Evolutionary conservation across 805 yeast species (phyloP), one percentile per base, ranked within the genome.

Genomic region (Kodamaea jinghongensis): DNA sequence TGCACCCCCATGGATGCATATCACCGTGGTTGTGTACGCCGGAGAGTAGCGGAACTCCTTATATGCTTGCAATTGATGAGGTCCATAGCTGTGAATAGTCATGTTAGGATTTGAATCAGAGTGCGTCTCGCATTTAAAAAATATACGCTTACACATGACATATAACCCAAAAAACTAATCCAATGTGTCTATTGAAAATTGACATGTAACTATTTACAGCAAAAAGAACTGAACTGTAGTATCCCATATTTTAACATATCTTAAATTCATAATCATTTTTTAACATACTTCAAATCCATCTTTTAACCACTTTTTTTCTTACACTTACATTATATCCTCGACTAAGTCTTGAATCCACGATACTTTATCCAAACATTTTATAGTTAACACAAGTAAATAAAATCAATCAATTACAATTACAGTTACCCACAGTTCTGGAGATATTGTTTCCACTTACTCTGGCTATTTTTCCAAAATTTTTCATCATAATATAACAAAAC

Each of bases 1-100:
- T 0, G 89, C 95, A 0, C 96, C 96, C 1, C 96, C 96, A 60
- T 87, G 96, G 28, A 87, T 72, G 48, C 79, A 81, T 1, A 86
- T 70, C 4, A 77, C 39, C 13, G 75, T 58, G 17, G 29, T 28
- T 13, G 17, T 34, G 28, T 26, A 13, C 15, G 41, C 40, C 2
- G 39, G 38, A 12, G 34, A 42, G 31, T 45, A 46, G n/a, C 51
- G 47, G 44, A 60, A 65, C 1, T 60, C 43, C 41, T 57, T 63
- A 25, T 65, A 28, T 12, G 34, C 39, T 35, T 69, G 72, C 17
- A 67, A 56, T 3, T 52, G 54, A 46, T 67, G 60, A 0, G 39
- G 38, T 4, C 73, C 73, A 44, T 66, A 69, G 10, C 36, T 31
- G 22, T n/a, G 25, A 7, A 26, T n/a, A 9, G 16, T 26, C n/a